These are phyloP conservation scores for Torulaspora franciscae DNA, from an alignment of 805 yeast genomes.

Conservation along the genomic window DNA sequence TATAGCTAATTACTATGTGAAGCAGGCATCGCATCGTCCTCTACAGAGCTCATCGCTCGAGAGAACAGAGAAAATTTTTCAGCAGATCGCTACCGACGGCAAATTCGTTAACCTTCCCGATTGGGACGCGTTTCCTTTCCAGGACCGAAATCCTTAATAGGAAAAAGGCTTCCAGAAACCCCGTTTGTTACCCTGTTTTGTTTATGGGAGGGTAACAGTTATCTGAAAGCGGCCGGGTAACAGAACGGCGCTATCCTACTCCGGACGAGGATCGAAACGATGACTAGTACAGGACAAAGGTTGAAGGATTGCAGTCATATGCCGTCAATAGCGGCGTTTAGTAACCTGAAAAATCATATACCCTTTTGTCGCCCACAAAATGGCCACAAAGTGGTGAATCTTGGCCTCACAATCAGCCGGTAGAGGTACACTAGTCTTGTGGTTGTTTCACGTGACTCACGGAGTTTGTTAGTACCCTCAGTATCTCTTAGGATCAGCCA, in stretches of 20 bases:
- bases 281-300: too few relatives aligned
- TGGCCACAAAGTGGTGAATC: too few relatives aligned
- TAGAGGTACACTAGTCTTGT: background rate
- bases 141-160: background rate
- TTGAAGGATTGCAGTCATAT: too few relatives aligned
- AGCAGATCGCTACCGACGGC: constrained; percentile 1
- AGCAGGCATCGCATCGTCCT: constrained; percentile 1
- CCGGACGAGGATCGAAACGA: too few relatives aligned
- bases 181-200: too few relatives aligned
- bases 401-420: too few relatives aligned
- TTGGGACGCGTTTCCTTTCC: background rate
- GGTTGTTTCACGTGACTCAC: background rate
- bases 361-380: too few relatives aligned
- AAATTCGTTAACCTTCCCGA: background rate
- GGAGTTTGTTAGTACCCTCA: background rate
- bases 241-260: too few relatives aligned
- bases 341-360: too few relatives aligned
- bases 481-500: background rate
- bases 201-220: too few relatives aligned
- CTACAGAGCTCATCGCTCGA: constrained; percentile 13
- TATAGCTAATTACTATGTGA: background rate
- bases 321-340: too few relatives aligned
- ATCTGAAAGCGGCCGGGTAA: too few relatives aligned
- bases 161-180: background rate
- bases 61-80: constrained; percentile 7